phyloP scores from a whole-genome alignment of 163 green algal species.

The Scenedesmus sp. region DNA sequence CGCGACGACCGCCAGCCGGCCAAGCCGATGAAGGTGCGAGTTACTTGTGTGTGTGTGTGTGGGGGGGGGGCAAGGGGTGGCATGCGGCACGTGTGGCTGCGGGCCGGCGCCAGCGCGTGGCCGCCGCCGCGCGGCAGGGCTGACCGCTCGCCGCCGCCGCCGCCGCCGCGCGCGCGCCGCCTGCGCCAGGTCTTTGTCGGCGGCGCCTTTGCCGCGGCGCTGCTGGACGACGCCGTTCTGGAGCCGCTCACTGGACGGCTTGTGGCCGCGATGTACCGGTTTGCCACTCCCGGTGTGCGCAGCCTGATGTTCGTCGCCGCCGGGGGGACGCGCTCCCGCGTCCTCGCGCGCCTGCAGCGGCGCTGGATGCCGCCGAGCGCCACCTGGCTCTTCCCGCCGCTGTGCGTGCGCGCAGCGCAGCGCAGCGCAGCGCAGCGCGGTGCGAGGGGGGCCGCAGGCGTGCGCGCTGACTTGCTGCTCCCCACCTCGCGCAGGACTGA shows the following conservation, averaged over 20 bases:
- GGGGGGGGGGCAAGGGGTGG: too few species aligned
- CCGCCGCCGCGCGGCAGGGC: not conserved
- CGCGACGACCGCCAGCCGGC: conserved; percentile 19
- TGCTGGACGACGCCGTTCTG: conserved; percentile 42
- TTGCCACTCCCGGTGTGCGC: conserved; percentile 16
- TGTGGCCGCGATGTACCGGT: conserved; percentile 23
- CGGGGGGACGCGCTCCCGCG: not conserved
- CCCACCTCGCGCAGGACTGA: conserved; percentile 5
- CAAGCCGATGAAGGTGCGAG: conserved; percentile 35
- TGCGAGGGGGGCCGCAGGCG: not conserved
- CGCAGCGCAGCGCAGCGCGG: too few species aligned
- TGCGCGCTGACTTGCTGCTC: not conserved
- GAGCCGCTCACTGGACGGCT: conserved; percentile 28
- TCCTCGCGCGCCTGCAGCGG: conserved; percentile 11
- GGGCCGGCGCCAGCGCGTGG: not conserved
- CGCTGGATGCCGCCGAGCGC: conserved; percentile 41
- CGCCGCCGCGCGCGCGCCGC: not conserved
- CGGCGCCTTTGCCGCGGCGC: conserved; percentile 8
- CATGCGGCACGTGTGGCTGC: not conserved
- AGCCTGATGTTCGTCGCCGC: conserved; percentile 30
- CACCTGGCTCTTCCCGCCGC: conserved; percentile 45
- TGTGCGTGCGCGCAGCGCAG: conserved; percentile 18
- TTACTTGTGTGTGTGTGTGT: too few species aligned
- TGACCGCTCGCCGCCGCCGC: not conserved
- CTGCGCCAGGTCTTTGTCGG: conserved; percentile 42